Evolutionary conservation across 306 rosid species (phyloP).

Genomic region (Begonia loranthoides): DNA sequence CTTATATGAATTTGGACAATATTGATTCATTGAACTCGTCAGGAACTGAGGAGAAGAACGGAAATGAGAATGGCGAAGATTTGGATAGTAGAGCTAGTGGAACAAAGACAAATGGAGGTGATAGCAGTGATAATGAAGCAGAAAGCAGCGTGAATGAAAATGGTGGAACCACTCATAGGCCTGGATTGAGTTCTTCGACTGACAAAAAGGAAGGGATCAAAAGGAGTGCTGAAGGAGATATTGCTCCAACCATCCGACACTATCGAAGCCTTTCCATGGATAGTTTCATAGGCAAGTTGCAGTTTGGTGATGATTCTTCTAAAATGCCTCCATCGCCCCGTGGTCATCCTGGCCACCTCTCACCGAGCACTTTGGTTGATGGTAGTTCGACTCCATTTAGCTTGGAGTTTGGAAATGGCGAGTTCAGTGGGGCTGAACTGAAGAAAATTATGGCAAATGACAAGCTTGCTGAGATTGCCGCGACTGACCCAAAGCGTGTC

Average conservation of each 20-base stretch:
- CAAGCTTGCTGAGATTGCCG: constrained; percentile 87
- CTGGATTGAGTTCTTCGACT: constrained; percentile 22
- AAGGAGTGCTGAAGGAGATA: constrained; percentile 63
- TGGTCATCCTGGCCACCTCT: constrained; percentile 32
- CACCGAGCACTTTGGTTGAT: constrained; percentile 40
- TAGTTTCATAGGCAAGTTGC: constrained; percentile 77
- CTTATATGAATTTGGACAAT: constrained; percentile 81
- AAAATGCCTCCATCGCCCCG: constrained; percentile 65
- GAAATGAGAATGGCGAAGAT: constrained; percentile 64
- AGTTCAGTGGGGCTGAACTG: constrained; percentile 86
- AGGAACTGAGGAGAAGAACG: constrained; percentile 63
- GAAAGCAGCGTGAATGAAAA: constrained; percentile 74
- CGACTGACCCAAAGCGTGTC: constrained; percentile 84
- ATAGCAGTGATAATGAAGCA: constrained; percentile 86
- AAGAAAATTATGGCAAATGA: constrained; percentile 96
- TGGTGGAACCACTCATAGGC: constrained; percentile 34
- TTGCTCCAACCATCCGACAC: constrained; percentile 59
- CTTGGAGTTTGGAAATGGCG: constrained; percentile 90
- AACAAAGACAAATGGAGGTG: constrained; percentile 70
- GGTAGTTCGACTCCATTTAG: constrained; percentile 55
- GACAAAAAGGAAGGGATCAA: constrained; percentile 72
- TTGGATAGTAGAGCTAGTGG: constrained; percentile 96
- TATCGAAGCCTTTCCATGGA: constrained; percentile 87
- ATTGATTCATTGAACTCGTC: constrained; percentile 63
- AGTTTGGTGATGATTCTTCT: constrained; percentile 54